Evolutionary conservation across 306 rosid species (phyloP).

Genomic region (Betula pendula): DNA sequence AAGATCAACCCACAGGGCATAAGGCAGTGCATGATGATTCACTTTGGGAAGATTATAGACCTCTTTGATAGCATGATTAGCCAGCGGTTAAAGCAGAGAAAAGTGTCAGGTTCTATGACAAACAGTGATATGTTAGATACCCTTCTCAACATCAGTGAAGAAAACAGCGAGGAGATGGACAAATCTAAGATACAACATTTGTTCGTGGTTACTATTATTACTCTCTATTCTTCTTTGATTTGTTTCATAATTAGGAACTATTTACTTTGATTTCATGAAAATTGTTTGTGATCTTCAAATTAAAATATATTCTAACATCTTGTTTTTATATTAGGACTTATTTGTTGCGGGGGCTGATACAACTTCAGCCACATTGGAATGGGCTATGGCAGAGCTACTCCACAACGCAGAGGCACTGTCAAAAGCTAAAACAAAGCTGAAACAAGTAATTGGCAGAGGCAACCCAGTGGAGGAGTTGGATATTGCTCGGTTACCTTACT

Average conservation of each 20-base stretch:
- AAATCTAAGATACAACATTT: neutral
- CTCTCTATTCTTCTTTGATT: neutral
- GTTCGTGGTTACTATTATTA: neutral
- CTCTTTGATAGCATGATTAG: slow-evolving; percentile 18
- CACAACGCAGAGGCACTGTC: slow-evolving; percentile 41
- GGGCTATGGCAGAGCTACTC: slow-evolving; percentile 63
- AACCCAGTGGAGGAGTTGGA: slow-evolving; percentile 54
- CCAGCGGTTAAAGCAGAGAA: slow-evolving; percentile 32
- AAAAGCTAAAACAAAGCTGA: slow-evolving; percentile 40
- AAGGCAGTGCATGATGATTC: neutral
- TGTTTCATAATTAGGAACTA: too few species aligned
- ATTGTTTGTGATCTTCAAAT: too few species aligned
- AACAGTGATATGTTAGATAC: slow-evolving; percentile 40
- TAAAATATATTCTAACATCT: too few species aligned
- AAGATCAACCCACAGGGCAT: slow-evolving; percentile 46
- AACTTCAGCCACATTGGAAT: slow-evolving; percentile 41
- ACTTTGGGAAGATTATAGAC: slow-evolving; percentile 19
- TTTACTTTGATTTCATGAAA: too few species aligned
- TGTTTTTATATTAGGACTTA: slow-evolving; percentile 34
- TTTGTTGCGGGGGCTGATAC: slow-evolving; percentile 67
- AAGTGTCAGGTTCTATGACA: neutral
- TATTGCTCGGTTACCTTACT: slow-evolving; percentile 36
- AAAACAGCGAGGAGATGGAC: slow-evolving; percentile 33
- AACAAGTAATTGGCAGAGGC: slow-evolving; percentile 44
- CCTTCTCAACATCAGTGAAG: slow-evolving; percentile 38